Base-by-base conservation (phyloP, 495 filamentous ascomycete species). In the Penicillium diatomitis region DNA sequence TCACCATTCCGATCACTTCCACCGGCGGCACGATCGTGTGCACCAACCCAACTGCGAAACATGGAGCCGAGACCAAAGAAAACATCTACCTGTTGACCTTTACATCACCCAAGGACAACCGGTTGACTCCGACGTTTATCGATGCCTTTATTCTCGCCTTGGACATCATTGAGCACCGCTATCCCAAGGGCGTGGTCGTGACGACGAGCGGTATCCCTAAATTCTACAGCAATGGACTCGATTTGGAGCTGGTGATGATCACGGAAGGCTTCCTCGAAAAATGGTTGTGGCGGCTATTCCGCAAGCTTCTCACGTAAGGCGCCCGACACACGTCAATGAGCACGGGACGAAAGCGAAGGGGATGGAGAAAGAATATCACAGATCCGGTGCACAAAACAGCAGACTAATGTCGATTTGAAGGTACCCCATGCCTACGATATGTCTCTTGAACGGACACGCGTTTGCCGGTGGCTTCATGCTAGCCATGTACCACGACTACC, bases 401-500 rank as follows among this genome's bases (percentile, higher is more conserved):
- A 7, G 40, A 20, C 32, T 54, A 46, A 62, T 10, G 8, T 6
- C 37, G 46, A 27, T 3, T 41, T 12, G 42, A 32, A 82, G 77
- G 47, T 88, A 84, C 60, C 84, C 85, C 31, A 90, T 90, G 86
- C 87, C 87, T n/a, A 90, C 86, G 0, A 62, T 91, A 41, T 80
- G 84, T 9, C 68, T 89, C 2, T 42, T 91, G 32, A 88, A 88
- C 47, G 87, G 87, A n/a, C 87, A 91, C 61, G 81, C 81, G 44
- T 91, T 90, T 61, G 87, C 87, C 10, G 87, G 76, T 34, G 87
- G 85, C 32, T 67, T 89, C 51, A 89, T 91, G 83, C 64, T 86
- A 5, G 82, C 86, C 42, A 87, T 89, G 84, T 81, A 86, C 64
- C 85, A 89, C 69, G 87, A 91, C 64, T 91, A 90, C 63, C 79